A percentile compares a stretch with the other conserved stretches of the same genome.
phyloP scores from a whole-genome alignment of 805 yeast species.

The Kluyveromyces dobzhanskii region DNA sequence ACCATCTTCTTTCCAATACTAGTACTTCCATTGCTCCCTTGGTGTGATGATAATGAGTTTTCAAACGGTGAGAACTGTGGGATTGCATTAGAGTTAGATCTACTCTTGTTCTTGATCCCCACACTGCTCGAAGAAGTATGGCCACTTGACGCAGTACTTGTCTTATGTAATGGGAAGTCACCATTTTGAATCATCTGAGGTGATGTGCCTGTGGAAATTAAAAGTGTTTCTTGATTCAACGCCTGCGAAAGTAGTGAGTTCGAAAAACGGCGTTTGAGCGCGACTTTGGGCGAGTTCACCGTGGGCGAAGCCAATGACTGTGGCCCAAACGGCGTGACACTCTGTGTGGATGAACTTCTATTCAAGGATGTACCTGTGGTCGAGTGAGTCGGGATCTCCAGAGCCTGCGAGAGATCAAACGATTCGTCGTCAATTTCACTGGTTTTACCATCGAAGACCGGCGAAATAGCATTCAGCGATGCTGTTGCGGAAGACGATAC shows the following conservation, averaged over 20 bases:
- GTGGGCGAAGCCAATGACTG: slow-evolving; percentile 4
- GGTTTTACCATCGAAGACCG: not conserved
- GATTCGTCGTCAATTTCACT: slow-evolving; percentile 8
- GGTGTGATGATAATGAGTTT: not conserved
- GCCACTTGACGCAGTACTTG: slow-evolving; percentile 3
- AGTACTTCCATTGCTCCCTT: not conserved
- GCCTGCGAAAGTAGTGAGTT: slow-evolving; percentile 9
- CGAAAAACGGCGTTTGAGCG: slow-evolving; percentile 17
- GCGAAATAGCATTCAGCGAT: not conserved
- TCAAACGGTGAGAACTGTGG: not conserved
- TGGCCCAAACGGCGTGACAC: not conserved
- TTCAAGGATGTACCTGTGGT: slow-evolving; percentile 2
- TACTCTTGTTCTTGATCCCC: not conserved
- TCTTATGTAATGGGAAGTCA: slow-evolving; percentile 2
- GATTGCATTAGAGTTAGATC: slow-evolving; percentile 4
- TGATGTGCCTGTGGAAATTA: not conserved
- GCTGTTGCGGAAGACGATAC: not conserved
- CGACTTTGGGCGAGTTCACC: slow-evolving; percentile 13
- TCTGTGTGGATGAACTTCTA: slow-evolving; percentile 1
- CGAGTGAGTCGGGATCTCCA: slow-evolving; percentile 17
- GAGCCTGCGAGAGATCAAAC: slow-evolving; percentile 25
- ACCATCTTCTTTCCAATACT: no score
- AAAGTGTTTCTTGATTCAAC: not conserved
- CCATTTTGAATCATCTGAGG: not conserved
- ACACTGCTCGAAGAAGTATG: slow-evolving; percentile 1